These are phyloP conservation scores for Luvunga scandens DNA, from an alignment of 345 rosid genomes.

Conservation along the genomic window DNA sequence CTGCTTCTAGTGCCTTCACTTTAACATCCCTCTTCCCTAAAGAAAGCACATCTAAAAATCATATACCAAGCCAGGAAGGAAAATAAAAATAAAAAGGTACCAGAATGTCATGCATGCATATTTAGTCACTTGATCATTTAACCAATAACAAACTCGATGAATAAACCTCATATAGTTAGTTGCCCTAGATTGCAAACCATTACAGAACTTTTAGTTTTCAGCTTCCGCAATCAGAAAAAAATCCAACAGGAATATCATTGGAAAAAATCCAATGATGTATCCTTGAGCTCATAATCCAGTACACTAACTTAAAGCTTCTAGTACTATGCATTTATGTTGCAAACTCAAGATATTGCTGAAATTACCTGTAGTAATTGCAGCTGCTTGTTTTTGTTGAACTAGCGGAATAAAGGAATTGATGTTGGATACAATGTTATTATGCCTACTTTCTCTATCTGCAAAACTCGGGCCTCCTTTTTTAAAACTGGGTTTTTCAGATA, in stretches of 20 bases:
- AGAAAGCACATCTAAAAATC: not conserved
- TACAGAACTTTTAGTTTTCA: not conserved
- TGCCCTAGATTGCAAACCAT: not conserved
- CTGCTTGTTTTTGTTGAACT: conserved; percentile 74
- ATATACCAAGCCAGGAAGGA: not conserved
- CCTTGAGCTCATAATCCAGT: not conserved
- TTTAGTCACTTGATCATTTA: not conserved
- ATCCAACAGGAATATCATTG: not conserved
- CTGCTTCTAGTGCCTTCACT: conserved; percentile 89
- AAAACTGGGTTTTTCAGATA: conserved; percentile 49
- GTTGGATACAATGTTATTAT: conserved; percentile 74
- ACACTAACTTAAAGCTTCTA: not conserved
- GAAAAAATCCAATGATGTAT: not conserved
- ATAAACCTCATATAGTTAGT: not conserved
- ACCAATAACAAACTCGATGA: not conserved
- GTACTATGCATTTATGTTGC: not conserved
- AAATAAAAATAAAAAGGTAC: not conserved
- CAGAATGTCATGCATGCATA: not conserved
- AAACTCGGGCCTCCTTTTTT: conserved; percentile 41
- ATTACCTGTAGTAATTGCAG: conserved; percentile 60
- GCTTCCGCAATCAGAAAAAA: not conserved
- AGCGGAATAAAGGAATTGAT: conserved; percentile 76
- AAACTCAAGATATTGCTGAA: not conserved
- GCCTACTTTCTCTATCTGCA: conserved; percentile 46
- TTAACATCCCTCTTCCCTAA: conserved; percentile 85